Evolutionary conservation across 169 alveolate genomes (phyloP).

Genomic region (Cystoisospora suis): DNA sequence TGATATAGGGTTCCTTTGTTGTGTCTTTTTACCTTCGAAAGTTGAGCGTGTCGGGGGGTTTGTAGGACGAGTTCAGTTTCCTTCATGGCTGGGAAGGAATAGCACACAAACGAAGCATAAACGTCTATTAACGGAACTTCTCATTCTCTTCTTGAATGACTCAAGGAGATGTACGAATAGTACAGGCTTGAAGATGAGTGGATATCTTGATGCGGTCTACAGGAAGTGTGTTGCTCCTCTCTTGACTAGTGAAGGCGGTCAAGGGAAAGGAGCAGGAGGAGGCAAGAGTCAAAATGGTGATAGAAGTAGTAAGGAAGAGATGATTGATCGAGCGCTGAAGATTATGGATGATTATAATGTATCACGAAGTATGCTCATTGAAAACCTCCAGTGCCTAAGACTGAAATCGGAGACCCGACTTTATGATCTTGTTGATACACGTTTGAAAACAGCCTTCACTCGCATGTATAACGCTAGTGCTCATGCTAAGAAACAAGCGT

Average conservation of each 20-base stretch:
- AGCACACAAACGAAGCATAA: conserved; percentile 33
- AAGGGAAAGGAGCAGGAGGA: not conserved
- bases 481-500: not conserved
- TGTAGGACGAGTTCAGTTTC: conserved; percentile 32
- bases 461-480: conserved; percentile 5
- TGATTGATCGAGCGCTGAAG: not conserved
- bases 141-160: not conserved
- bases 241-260: not conserved
- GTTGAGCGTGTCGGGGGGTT: conserved; percentile 6
- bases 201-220: conserved; percentile 37
- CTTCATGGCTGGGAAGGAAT: conserved; percentile 44
- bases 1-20: conserved; percentile 3
- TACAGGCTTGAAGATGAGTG: conserved; percentile 11
- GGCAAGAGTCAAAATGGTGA: not conserved
- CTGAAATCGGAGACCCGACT: conserved; percentile 1
- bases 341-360: not conserved
- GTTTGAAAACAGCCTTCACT: not conserved
- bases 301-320: not conserved
- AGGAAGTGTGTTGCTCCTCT: not conserved
- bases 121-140: conserved; percentile 28
- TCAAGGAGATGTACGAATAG: not conserved
- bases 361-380: conserved; percentile 5
- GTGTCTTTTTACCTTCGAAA: conserved; percentile 14
- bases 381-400: not conserved
- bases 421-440: not conserved